A percentile compares a stretch with the other conserved stretches of the same genome.
Conservation (phyloP, 345 rosid species). For the Leavenworthia alabamica region DNA sequence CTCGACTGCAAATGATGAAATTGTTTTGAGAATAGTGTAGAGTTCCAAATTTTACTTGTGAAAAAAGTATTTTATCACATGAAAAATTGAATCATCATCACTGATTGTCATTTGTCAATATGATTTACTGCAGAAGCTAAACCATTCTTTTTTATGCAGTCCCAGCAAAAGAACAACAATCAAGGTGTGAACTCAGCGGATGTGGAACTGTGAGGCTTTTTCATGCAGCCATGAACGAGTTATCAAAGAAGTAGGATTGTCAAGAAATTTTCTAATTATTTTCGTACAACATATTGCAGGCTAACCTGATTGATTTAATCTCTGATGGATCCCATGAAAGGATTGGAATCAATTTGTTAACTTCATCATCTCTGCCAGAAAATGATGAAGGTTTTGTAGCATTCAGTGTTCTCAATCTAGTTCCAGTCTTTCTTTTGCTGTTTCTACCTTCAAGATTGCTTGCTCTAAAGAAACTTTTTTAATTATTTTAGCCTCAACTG, state of each 20-base stretch:
- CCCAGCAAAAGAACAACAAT: slow-evolving; percentile 17
- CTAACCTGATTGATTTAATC: slow-evolving; percentile 5
- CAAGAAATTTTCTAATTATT: not conserved
- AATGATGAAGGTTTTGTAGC: slow-evolving; percentile 12
- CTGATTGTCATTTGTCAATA: not conserved
- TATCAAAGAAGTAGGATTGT: not conserved
- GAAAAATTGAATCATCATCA: not conserved
- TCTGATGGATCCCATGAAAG: slow-evolving; percentile 19
- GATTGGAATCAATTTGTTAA: slow-evolving; percentile 3
- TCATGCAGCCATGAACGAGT: not conserved
- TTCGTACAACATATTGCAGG: not conserved
- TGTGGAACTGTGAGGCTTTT: slow-evolving; percentile 37
- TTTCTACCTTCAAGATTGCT: slow-evolving; percentile 6
- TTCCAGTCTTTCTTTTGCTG: not conserved
- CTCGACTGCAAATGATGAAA: not conserved
- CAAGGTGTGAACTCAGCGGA: slow-evolving; percentile 26
- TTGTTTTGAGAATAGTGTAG: slow-evolving; percentile 5
- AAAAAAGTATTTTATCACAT: not conserved
- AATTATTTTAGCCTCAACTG: slow-evolving; percentile 11
- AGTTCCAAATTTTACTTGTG: not conserved
- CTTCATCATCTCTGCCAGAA: slow-evolving; percentile 11
- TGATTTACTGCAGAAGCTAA: slow-evolving; percentile 34
- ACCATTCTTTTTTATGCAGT: slow-evolving; percentile 29
- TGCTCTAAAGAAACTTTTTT: slow-evolving; percentile 6
- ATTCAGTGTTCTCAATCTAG: not conserved